These are phyloP conservation scores for Ligustrum vulgare DNA, from an alignment of 257 asterid species.

Conservation along the genomic window DNA sequence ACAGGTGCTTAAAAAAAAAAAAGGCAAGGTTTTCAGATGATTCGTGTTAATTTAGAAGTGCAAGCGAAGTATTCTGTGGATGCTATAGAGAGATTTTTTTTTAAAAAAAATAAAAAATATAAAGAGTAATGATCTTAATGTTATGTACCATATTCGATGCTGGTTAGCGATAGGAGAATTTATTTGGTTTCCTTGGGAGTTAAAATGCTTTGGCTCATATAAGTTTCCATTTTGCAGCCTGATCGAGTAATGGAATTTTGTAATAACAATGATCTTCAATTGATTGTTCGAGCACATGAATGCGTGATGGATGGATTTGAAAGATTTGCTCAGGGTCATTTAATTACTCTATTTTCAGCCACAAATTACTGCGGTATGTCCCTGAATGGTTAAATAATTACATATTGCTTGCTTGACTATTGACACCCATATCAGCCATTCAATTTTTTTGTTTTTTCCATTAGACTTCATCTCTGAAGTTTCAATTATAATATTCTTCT, in stretches of 20 bases:
- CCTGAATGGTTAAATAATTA: background rate
- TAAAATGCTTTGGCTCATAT: constrained; percentile 4
- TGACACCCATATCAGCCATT: background rate
- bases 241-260: constrained; percentile 99
- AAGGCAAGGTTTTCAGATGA: too few species aligned
- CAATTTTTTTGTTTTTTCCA: constrained; percentile 9
- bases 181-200: too few species aligned
- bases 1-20: too few species aligned
- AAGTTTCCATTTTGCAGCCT: constrained; percentile 58
- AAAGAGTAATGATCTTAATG: too few species aligned
- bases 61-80: too few species aligned
- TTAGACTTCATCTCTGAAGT: background rate
- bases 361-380: constrained; percentile 93
- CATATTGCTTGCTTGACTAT: background rate
- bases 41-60: too few species aligned
- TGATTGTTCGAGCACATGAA: constrained; percentile 98
- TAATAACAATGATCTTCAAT: constrained; percentile 92
- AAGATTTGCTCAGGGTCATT: constrained; percentile 98
- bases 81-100: too few species aligned
- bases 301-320: constrained; percentile 99
- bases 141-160: too few species aligned
- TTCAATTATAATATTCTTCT: constrained; percentile 2
- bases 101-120: too few species aligned
- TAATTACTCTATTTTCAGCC: constrained; percentile 93
- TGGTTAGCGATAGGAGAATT: too few species aligned